Evolutionary conservation across 2,329 filamentous ascomycete species (phyloP).

Genomic region (Aspergillus novoparasiticus): DNA sequence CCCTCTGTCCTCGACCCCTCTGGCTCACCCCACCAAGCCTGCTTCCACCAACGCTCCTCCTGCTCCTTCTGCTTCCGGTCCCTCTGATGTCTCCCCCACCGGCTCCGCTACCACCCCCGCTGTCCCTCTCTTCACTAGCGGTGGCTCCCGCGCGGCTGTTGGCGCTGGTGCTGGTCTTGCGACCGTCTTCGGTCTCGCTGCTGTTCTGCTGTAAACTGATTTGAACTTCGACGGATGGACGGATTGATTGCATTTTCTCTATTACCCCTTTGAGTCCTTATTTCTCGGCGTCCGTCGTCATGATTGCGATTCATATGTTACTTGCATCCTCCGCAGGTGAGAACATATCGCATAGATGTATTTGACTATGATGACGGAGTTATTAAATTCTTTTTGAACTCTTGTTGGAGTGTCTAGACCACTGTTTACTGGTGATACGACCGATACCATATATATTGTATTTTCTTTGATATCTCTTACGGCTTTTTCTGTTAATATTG

Average conservation of each 20-base stretch:
- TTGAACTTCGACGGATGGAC: not conserved
- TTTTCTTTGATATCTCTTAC: not conserved
- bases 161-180: constrained; percentile 55
- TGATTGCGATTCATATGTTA: not conserved
- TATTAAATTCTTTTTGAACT: not conserved
- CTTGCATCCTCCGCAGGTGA: not conserved
- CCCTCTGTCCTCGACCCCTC: constrained; percentile 14
- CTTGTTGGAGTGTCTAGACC: constrained; percentile 1
- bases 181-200: constrained; percentile 55
- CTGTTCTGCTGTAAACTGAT: constrained; percentile 47
- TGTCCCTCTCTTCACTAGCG: constrained; percentile 51
- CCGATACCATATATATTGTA: constrained; percentile 9
- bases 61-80: constrained; percentile 18
- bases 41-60: constrained; percentile 17
- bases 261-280: not conserved
- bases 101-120: constrained; percentile 31
- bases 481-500: constrained; percentile 8
- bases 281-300: not conserved
- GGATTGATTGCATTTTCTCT: not conserved
- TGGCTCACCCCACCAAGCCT: not conserved
- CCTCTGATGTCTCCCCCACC: constrained; percentile 23
- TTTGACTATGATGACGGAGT: constrained; percentile 4
- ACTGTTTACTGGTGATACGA: constrained; percentile 7
- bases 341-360: constrained; percentile 5
- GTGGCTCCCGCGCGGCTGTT: constrained; percentile 51